Base-by-base conservation (phyloP, 192 early-diverging fungal species). In the Coemansia sp. region DNA sequence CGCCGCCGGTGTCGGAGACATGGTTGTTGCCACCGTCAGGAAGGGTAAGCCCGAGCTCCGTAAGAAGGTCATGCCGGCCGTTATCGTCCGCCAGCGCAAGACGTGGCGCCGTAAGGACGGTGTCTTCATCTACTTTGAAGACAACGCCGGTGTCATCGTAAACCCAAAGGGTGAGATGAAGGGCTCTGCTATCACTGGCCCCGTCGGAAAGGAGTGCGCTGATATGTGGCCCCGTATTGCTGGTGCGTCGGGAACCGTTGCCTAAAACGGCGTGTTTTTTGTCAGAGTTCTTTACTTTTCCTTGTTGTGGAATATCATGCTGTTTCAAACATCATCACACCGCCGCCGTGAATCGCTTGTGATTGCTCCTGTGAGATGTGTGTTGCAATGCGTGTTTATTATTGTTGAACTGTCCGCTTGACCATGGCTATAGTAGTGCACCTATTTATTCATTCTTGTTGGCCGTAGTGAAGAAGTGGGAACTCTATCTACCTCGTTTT, bases 151-250 rank as follows among this genome's bases (percentile, higher is more conserved):
- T 89, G 98, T 99, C 65, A 98, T 98, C 77, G 97, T 97, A 80
- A 99, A 98, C 91, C 92, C 92, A 71, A 96, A 96, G 90, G 95
- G 95, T 80, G 95, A 98, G 82, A 98, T 98, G 95, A 98, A 98
- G 87, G 98, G 98, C 75, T 98, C 96, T 62, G 98, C 95, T 64
- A 99, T 99, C 82, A 98, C 96, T 70, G 98, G 98, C 54, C 98
- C 98, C 75, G 95, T 99, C 74, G 98, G 91, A 69, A 99, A 99
- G 91, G 98, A 99, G 88, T 98, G 98, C 85, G 95, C 95, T 69
- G 98, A 99, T 83, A 86, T 99, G 81, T 99, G 98, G 98, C 95
- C 98, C 70, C 96, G 97, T 93, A 97, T 99, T 85, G 95, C 96
- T 65, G 95, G 93, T 65, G 85, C 82, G 73, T 86, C 89, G 58